phyloP scores from a whole-genome alignment of 2,329 filamentous ascomycete genomes.

The Aspergillus flavus region DNA sequence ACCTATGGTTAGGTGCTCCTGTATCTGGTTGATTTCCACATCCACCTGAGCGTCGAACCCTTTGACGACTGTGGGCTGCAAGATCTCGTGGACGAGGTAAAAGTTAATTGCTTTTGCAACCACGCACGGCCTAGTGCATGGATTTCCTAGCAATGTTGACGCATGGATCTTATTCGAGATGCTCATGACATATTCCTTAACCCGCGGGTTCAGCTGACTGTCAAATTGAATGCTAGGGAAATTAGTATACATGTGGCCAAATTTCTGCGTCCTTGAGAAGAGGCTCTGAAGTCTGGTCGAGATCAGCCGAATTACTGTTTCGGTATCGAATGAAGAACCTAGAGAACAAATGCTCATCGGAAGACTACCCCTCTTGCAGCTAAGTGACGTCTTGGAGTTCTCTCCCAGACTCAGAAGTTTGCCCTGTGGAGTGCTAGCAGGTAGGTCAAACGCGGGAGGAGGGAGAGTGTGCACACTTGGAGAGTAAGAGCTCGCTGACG shows the following conservation, averaged over 20 bases:
- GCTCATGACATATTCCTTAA: slow-evolving; percentile 25
- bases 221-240: slow-evolving; percentile 19
- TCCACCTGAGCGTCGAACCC: slow-evolving; percentile 28
- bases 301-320: slow-evolving; percentile 12
- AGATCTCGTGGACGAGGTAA: slow-evolving; percentile 25
- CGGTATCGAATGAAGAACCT: slow-evolving; percentile 4
- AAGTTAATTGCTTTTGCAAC: slow-evolving; percentile 34
- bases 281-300: slow-evolving; percentile 17
- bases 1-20: slow-evolving; percentile 24
- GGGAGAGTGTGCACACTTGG: background rate
- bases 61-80: slow-evolving; percentile 27
- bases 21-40: slow-evolving; percentile 23
- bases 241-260: slow-evolving; percentile 21
- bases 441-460: background rate
- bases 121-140: slow-evolving; percentile 24
- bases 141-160: slow-evolving; percentile 25
- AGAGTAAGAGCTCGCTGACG: background rate
- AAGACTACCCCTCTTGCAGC: background rate
- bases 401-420: background rate
- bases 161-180: slow-evolving; percentile 18
- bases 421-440: background rate
- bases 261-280: slow-evolving; percentile 20
- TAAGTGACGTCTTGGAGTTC: background rate
- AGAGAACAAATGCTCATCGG: background rate
- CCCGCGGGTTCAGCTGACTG: slow-evolving; percentile 15